These are phyloP conservation scores for Neurospora hispaniola DNA, from an alignment of 495 filamentous ascomycete genomes.

Conservation along the genomic window DNA sequence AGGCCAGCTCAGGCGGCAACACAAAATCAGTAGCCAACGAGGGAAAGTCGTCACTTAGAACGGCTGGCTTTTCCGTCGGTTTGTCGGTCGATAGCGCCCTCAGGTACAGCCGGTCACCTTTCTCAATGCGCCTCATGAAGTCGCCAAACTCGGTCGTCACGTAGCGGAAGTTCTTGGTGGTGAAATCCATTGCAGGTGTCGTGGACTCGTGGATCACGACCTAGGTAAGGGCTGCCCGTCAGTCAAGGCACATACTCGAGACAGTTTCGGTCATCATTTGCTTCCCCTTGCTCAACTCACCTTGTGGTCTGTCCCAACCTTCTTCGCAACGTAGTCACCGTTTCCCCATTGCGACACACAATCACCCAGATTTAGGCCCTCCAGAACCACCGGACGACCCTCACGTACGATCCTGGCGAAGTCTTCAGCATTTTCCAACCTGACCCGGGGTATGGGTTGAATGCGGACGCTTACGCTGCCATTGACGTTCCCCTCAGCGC, in stretches of 20 bases:
- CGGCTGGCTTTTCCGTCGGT: slow-evolving; percentile 56
- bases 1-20: slow-evolving; percentile 51
- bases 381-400: slow-evolving; percentile 55
- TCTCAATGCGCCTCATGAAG: slow-evolving; percentile 51
- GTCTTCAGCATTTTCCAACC: slow-evolving; percentile 30
- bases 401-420: slow-evolving; percentile 49
- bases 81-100: slow-evolving; percentile 59
- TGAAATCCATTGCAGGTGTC: slow-evolving; percentile 64
- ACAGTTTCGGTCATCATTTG: neutral
- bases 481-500: neutral
- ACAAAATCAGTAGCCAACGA: slow-evolving; percentile 56
- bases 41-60: slow-evolving; percentile 61
- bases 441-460: slow-evolving; percentile 37
- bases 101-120: slow-evolving; percentile 60
- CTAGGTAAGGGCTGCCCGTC: slow-evolving; percentile 22
- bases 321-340: slow-evolving; percentile 52
- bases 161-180: slow-evolving; percentile 73
- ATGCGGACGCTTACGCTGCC: neutral
- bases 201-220: slow-evolving; percentile 61
- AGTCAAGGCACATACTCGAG: neutral
- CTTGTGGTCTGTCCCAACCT: slow-evolving; percentile 53
- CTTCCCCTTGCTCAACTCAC: slow-evolving; percentile 27
- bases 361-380: slow-evolving; percentile 51
- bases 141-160: slow-evolving; percentile 54
- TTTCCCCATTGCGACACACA: slow-evolving; percentile 56